Conservation (phyloP, 768 basidiomycete species). For the Serendipita vermifera region DNA sequence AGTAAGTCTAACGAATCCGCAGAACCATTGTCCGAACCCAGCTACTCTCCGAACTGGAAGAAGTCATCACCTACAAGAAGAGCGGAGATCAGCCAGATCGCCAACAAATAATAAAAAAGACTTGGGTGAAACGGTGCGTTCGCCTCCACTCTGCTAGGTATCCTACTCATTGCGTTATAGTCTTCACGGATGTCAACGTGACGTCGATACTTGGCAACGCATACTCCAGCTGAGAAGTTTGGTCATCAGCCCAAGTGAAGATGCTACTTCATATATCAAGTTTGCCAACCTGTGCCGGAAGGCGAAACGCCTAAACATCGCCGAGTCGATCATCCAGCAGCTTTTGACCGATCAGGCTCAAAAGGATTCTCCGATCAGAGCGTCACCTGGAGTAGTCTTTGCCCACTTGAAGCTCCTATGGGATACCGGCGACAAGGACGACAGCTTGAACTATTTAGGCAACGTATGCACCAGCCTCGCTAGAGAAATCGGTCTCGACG, state of each 20-base stretch:
- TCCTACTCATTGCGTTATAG: constrained; percentile 15
- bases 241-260: constrained; percentile 34
- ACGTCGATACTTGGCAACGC: constrained; percentile 41
- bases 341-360: constrained; percentile 17
- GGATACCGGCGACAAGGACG: neutral
- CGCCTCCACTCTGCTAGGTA: neutral
- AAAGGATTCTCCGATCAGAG: neutral
- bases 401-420: constrained; percentile 1
- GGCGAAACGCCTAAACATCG: constrained; percentile 31
- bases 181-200: constrained; percentile 36
- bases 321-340: constrained; percentile 35
- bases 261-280: constrained; percentile 39
- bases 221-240: constrained; percentile 37
- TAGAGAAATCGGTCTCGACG: constrained; percentile 2
- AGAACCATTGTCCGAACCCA: constrained; percentile 37
- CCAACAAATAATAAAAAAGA: constrained; percentile 31
- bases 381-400: neutral
- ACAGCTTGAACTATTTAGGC: neutral
- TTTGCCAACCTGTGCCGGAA: constrained; percentile 41
- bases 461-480: neutral
- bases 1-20: neutral
- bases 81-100: constrained; percentile 31
- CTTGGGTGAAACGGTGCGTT: constrained; percentile 35
- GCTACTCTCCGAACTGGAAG: constrained; percentile 40
- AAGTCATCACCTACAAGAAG: constrained; percentile 38